Percentiles rank a stretch among this genome's conserved stretches.
Conservation (phyloP, 371 early-diverging fungal species). For the Capillidium rhysosporum region DNA sequence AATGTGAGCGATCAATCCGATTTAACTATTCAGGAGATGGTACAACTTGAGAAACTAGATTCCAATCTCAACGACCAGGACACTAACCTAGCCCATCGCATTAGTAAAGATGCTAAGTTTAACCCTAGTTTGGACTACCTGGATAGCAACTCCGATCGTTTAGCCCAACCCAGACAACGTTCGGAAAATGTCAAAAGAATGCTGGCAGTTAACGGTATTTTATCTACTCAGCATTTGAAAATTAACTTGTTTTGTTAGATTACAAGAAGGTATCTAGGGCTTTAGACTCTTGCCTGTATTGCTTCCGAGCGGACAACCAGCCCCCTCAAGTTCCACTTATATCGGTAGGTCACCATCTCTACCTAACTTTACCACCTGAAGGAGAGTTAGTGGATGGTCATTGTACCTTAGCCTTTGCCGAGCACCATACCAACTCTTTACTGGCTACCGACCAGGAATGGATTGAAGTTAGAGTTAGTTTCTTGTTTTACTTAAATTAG, state of each 20-base stretch:
- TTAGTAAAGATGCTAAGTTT: not conserved
- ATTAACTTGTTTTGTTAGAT: conserved; percentile 20
- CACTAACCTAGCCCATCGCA: not conserved
- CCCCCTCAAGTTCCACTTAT: conserved; percentile 55
- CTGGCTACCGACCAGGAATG: conserved; percentile 80
- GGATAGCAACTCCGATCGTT: conserved; percentile 73
- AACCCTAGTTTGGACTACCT: conserved; percentile 66
- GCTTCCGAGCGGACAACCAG: conserved; percentile 39
- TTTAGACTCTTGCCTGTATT: conserved; percentile 48
- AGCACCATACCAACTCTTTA: conserved; percentile 61
- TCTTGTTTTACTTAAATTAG: not conserved
- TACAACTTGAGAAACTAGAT: no score
- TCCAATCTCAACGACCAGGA: no score
- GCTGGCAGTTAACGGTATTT: not conserved
- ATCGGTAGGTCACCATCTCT: conserved; percentile 50
- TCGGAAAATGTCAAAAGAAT: not conserved
- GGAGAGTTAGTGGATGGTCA: conserved; percentile 65
- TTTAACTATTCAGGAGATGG: no score
- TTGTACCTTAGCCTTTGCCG: conserved; percentile 74
- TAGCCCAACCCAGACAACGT: conserved; percentile 29
- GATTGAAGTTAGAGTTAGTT: conserved; percentile 66
- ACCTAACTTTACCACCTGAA: conserved; percentile 55
- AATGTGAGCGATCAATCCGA: no score
- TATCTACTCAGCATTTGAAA: not conserved
- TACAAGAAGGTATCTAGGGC: conserved; percentile 40